phyloP scores from a whole-genome alignment of 495 filamentous ascomycete species.

The Extremus antarcticus region DNA sequence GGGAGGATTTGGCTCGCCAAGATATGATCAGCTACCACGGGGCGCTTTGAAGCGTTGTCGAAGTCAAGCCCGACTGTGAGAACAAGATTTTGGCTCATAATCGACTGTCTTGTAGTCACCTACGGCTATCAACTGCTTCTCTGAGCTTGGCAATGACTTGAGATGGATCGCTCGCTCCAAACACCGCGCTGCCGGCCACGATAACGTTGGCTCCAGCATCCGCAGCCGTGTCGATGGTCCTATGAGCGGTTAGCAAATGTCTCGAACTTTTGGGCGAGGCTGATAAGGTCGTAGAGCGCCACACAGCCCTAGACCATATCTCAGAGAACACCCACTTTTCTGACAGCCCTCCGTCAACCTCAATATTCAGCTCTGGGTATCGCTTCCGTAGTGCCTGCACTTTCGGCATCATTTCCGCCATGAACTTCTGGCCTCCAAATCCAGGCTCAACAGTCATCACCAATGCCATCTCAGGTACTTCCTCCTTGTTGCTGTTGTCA shows the following conservation, averaged over 20 bases:
- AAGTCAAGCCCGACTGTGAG: too few species aligned
- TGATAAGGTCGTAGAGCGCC: too few species aligned
- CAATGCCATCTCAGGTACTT: conserved; percentile 95
- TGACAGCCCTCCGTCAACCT: conserved; percentile 88
- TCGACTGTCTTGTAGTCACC: conserved; percentile 15
- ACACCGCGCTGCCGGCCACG: conserved; percentile 93
- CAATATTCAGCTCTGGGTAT: conserved; percentile 89
- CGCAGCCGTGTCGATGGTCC: conserved; percentile 87
- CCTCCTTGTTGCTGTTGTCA: conserved; percentile 54
- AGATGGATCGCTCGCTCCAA: conserved; percentile 77
- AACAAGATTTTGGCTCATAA: neutral
- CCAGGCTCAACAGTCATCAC: conserved; percentile 98
- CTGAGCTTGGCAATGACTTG: conserved; percentile 74
- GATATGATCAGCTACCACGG: too few species aligned
- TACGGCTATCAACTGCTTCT: conserved; percentile 53
- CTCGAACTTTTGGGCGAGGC: too few species aligned
- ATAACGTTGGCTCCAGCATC: conserved; percentile 97
- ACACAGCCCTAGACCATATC: too few species aligned
- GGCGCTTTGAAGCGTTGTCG: too few species aligned
- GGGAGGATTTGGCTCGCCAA: too few species aligned
- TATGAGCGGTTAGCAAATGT: too few species aligned
- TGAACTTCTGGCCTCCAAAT: conserved; percentile 97
- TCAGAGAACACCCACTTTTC: too few species aligned
- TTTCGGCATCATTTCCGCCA: conserved; percentile 89
- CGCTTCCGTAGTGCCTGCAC: conserved; percentile 68